phyloP scores from a whole-genome alignment of 2,329 filamentous ascomycete genomes.

The Xylariales sp. region DNA sequence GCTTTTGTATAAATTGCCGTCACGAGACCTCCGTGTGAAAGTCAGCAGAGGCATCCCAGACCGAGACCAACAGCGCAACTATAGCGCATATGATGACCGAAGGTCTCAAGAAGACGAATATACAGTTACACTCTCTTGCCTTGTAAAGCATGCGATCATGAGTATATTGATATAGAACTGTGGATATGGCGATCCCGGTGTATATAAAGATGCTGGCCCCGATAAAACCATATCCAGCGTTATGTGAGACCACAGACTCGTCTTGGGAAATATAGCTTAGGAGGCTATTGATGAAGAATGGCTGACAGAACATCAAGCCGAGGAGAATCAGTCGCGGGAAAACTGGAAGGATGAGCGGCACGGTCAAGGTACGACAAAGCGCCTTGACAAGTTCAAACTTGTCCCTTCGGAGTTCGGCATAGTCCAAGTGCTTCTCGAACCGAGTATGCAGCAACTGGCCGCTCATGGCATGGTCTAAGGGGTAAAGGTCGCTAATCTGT shows the following conservation, averaged over 20 bases:
- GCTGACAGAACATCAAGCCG: conserved; percentile 37
- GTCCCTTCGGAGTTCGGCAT: conserved; percentile 7
- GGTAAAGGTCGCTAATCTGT: conserved; percentile 28
- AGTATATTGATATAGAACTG: conserved; percentile 4
- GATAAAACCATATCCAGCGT: conserved; percentile 10
- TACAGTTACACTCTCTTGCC: conserved; percentile 24
- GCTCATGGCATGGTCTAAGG: conserved; percentile 21
- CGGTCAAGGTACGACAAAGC: conserved; percentile 15
- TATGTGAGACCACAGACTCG: conserved; percentile 2
- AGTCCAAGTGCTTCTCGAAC: conserved; percentile 13
- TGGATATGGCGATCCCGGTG: conserved; percentile 4
- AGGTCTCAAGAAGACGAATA: too few relatives aligned
- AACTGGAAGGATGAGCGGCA: conserved; percentile 20
- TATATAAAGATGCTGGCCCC: conserved; percentile 6
- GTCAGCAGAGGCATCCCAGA: too few relatives aligned
- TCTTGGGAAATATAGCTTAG: conserved; percentile 28
- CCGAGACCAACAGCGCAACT: too few relatives aligned
- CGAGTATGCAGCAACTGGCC: conserved; percentile 14
- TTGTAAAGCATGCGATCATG: conserved; percentile 16
- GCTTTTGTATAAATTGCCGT: conserved; percentile 30
- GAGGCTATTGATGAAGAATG: conserved; percentile 36
- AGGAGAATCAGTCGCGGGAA: conserved; percentile 28
- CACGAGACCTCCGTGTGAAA: conserved; percentile 23
- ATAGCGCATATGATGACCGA: too few relatives aligned
- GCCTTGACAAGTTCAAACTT: conserved; percentile 13